A percentile compares a stretch with the other conserved stretches of the same genome.
Evolutionary conservation across 2,329 filamentous ascomycete genomes (phyloP).

Genomic region (Penicillium decumbens): DNA sequence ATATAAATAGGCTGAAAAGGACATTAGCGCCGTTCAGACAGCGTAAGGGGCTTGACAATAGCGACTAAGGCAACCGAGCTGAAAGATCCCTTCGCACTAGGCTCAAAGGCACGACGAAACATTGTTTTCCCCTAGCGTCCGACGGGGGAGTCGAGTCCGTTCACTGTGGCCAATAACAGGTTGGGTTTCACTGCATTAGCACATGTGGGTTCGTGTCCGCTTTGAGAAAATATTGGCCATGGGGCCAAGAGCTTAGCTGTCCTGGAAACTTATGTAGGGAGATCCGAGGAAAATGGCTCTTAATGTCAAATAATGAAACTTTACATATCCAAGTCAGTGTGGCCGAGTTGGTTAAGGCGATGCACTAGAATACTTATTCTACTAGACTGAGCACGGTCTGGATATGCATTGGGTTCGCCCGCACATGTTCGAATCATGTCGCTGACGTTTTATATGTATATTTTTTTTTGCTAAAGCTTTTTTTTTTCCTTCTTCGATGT

Average conservation of each 20-base stretch:
- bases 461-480: background rate
- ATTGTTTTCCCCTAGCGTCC: background rate
- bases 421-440: background rate
- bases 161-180: background rate
- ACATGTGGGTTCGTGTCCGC: no score
- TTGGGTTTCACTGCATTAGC: background rate
- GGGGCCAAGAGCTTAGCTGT: no score
- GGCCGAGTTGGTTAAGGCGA: background rate
- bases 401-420: background rate
- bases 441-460: background rate
- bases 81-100: background rate
- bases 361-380: background rate
- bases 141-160: background rate
- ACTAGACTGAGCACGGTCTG: background rate
- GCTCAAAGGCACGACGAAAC: background rate
- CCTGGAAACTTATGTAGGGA: no score
- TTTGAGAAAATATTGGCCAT: background rate
- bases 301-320: no score
- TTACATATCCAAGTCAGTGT: background rate
- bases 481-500: no score
- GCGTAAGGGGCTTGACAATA: background rate
- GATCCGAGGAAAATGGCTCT: no score
- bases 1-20: slow-evolving; percentile 22
- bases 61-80: background rate
- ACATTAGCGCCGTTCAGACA: slow-evolving; percentile 15